phyloP scores from a whole-genome alignment of 1,284 basidiomycete species.

The Puccinia polysora region DNA sequence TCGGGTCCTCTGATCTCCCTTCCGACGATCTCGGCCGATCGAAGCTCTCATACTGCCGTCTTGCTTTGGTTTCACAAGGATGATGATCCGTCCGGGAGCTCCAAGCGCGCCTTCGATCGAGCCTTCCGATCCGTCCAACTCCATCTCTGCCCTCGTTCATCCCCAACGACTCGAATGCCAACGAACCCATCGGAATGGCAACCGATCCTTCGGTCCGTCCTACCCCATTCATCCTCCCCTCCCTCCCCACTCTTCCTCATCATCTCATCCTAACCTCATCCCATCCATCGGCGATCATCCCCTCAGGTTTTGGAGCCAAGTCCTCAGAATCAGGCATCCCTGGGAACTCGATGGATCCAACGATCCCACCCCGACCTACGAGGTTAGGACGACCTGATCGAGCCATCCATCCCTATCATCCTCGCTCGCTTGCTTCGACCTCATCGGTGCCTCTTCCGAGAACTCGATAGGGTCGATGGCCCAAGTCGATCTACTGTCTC shows the following conservation, averaged over 20 bases:
- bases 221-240: neutral
- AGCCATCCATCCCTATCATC: no score
- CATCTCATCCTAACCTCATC: neutral
- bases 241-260: neutral
- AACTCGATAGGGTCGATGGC: no score
- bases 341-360: constrained; percentile 44
- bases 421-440: no score
- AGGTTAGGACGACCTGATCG: constrained; percentile 3
- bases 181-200: constrained; percentile 32
- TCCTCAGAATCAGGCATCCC: constrained; percentile 31
- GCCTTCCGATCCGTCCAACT: constrained; percentile 22
- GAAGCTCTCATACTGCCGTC: constrained; percentile 61
- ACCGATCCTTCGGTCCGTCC: constrained; percentile 31
- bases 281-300: neutral
- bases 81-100: constrained; percentile 17
- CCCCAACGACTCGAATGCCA: constrained; percentile 10
- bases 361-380: neutral
- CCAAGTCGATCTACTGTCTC: no score
- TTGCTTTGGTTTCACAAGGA: constrained; percentile 28
- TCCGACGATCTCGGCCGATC: constrained; percentile 59
- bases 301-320: constrained; percentile 45
- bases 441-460: no score
- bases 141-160: neutral
- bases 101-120: constrained; percentile 6
- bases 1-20: constrained; percentile 70